Evolutionary conservation across 2,329 filamentous ascomycete species (phyloP), one percentile per base, ranked within the genome.

Genomic region (Phialemoniopsis sp.): DNA sequence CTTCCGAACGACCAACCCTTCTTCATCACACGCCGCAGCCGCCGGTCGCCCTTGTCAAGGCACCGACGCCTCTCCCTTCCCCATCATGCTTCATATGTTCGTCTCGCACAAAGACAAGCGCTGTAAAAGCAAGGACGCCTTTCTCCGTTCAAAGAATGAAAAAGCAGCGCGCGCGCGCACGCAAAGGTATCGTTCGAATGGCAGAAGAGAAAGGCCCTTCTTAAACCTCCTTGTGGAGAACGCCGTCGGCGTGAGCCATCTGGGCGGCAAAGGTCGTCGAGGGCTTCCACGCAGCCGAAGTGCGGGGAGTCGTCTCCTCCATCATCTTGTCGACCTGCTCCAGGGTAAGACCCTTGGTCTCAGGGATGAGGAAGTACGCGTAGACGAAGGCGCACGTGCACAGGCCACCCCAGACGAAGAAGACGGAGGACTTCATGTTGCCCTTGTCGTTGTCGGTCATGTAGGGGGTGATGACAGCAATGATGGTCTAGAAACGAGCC

Each of bases 281-380:
- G 32, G 86, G 85, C 63, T 73, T 78, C 87, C 88, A 93, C 67
- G 80, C 82, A 66, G 78, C 69, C 3, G 85, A 90, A 14, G 77
- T 88, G 49, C 85, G 80, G 29, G 88, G 85, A 15, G 78, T 88
- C 30, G 78, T 81, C 78, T 94, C 87, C 70, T 90, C 87, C 74
- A 93, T 80, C 87, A 94, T 91, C 73, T 80, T 81, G 70, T 89
- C 85, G 55, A 89, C 82, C 68, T 89, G 84, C 68, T 89, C 85
- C 32, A 88, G 80, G 38, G 83, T 83, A 34, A 88, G 73, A 41
- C 85, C 85, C 76, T 87, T 85, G 60, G 81, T 86, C 68, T 86
- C 82, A 43, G 80, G 82, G 30, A 88, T 70, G 41, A 88, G 71
- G 73, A 87, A 85, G 72, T 84, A 88, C 41, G 80, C 67, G 68